Base-by-base conservation (phyloP, 371 early-diverging fungal genomes). In the Sporodiniella umbellata region DNA sequence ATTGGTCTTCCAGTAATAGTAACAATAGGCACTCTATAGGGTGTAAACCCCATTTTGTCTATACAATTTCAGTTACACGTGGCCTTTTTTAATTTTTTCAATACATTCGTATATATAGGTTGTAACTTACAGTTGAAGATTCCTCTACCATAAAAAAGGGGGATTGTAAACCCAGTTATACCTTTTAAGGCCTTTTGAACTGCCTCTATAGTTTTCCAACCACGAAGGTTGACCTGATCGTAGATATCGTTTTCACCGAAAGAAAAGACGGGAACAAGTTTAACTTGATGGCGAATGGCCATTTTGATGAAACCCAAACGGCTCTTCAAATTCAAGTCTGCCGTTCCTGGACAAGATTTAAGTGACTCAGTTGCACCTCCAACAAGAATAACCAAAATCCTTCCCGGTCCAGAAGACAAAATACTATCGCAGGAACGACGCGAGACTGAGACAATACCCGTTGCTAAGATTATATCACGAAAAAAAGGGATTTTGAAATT, bases 181-280 rank as follows among this genome's bases (percentile, higher is more conserved):
- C 70, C 59, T 61, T 87, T 79, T 53, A 86, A 33, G 42, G 66
- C 60, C 24, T 74, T 69, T 57, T 88, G 88, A 21, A 80, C 14
- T 15, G 59, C 45, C 39, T 73, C 70, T 8, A 85, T 51, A 24
- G 81, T 74, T 5, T 69, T 74, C 6, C 56, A 22, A 11, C 53
- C 52, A 42, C 71, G 78, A 55, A n/a, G n/a, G n/a, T 69, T 70
- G 23, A 81, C 62, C 40, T 84, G 81, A 23, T 77, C 69, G 59
- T 79, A 90, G 4, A 90, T 57, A 19, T 90, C 86, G 58, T 88
- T 90, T 56, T 92, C 92, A 15, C 92, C 92, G 75, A 92, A 90
- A 0, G 79, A 72, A 57, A 84, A 80, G 0, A 81, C 76, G 1
- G 92, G 92, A 4, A 88, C 86, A 25, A 90, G 52, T 10, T 74